phyloP scores from a whole-genome alignment of 208 protist species.

The Trypanosoma caninum region DNA sequence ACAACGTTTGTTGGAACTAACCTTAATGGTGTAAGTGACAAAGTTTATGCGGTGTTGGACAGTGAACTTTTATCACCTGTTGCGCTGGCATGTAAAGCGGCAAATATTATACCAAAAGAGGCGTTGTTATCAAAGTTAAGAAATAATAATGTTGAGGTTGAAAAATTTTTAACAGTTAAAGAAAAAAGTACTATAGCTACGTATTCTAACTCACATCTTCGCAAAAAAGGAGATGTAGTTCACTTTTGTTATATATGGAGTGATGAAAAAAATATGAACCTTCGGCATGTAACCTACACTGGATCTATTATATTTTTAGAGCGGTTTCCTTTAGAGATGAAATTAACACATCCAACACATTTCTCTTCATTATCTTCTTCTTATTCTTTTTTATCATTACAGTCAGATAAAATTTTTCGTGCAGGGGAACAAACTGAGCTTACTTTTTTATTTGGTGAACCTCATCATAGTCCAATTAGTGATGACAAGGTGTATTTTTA shows the following conservation, averaged over 20 bases:
- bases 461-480: constrained; percentile 22
- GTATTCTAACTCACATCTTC: constrained; percentile 45
- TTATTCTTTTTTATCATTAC: too few species aligned
- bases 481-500: constrained; percentile 80
- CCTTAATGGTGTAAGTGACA: constrained; percentile 44
- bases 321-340: constrained; percentile 47
- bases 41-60: constrained; percentile 40
- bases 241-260: constrained; percentile 81
- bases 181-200: constrained; percentile 27
- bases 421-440: constrained; percentile 42
- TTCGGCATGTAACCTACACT: constrained; percentile 61
- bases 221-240: constrained; percentile 33
- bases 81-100: constrained; percentile 46
- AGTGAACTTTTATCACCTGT: constrained; percentile 29
- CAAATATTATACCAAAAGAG: constrained; percentile 20
- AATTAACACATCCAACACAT: too few species aligned
- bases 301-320: constrained; percentile 34
- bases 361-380: too few species aligned
- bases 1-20: constrained; percentile 52
- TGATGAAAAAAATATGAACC: constrained; percentile 5
- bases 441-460: constrained; percentile 44
- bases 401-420: constrained; percentile 29
- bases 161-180: constrained; percentile 14
- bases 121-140: constrained; percentile 40
- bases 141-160: too few species aligned